Evolutionary conservation across 2,329 filamentous ascomycete species (phyloP).

Genomic region (Metarhizium anisopliae): DNA sequence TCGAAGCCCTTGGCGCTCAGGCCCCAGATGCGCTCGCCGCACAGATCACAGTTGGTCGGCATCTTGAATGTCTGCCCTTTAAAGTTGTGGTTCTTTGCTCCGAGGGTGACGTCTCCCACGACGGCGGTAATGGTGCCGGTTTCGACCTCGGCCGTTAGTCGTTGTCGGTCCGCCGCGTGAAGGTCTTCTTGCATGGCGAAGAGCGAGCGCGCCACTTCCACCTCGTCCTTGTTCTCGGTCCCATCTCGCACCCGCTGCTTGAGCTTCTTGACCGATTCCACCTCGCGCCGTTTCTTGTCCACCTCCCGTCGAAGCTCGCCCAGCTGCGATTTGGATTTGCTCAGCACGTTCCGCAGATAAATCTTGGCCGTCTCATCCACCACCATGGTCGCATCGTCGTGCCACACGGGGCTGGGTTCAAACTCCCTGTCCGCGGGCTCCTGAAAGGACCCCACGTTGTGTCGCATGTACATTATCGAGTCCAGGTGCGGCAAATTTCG

Average conservation of each 20-base stretch:
- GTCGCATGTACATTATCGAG: constrained; percentile 94
- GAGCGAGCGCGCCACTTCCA: constrained; percentile 72
- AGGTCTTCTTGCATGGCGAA: constrained; percentile 78
- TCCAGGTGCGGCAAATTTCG: constrained; percentile 84
- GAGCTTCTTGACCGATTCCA: constrained; percentile 65
- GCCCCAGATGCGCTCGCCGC: constrained; percentile 94
- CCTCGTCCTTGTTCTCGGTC: constrained; percentile 80
- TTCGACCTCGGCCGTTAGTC: constrained; percentile 84
- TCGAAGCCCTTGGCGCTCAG: constrained; percentile 94
- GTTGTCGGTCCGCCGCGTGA: constrained; percentile 74
- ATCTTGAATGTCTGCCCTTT: constrained; percentile 99
- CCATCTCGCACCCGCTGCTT: constrained; percentile 74
- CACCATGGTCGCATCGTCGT: constrained; percentile 82
- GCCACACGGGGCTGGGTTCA: constrained; percentile 93
- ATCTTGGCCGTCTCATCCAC: constrained; percentile 81
- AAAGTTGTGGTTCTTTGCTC: constrained; percentile 94
- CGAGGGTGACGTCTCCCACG: constrained; percentile 86
- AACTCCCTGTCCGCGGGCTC: constrained; percentile 81
- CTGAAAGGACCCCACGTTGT: constrained; percentile 76
- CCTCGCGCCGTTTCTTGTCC: constrained; percentile 77
- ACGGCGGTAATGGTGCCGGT: constrained; percentile 84
- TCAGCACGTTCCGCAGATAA: constrained; percentile 82
- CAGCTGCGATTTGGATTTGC: constrained; percentile 80
- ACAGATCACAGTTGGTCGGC: constrained; percentile 95
- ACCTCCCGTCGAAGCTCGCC: constrained; percentile 73